These are phyloP conservation scores for Nakazawaea molendinolei DNA, from an alignment of 805 yeast species.

Conservation along the genomic window DNA sequence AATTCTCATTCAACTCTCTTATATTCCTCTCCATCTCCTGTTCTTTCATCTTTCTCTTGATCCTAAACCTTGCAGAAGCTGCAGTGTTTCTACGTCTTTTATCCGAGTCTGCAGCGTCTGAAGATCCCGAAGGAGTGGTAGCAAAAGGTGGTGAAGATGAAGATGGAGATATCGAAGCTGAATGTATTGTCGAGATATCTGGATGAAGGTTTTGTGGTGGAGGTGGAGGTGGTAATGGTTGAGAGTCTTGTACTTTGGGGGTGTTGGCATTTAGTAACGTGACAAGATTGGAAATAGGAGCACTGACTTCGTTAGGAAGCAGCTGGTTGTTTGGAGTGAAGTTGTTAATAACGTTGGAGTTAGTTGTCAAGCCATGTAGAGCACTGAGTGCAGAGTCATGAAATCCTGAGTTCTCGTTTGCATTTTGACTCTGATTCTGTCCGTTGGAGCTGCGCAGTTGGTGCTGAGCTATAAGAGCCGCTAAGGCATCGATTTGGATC, in stretches of 20 bases:
- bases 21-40: conserved; percentile 81
- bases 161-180: conserved; percentile 4
- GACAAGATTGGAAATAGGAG: conserved; percentile 6
- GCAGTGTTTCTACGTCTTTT: conserved; percentile 87
- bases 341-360: conserved; percentile 1
- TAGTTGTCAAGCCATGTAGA: not conserved
- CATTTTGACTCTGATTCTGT: not conserved
- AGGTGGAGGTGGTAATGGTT: not conserved
- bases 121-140: conserved; percentile 9
- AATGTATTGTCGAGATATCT: too few relatives aligned
- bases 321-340: not conserved
- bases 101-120: conserved; percentile 42
- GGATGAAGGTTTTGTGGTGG: not conserved
- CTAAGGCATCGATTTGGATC: conserved; percentile 66
- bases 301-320: not conserved
- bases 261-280: conserved; percentile 4
- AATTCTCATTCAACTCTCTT: conserved; percentile 63
- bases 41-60: conserved; percentile 87
- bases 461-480: conserved; percentile 69
- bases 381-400: conserved; percentile 10
- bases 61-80: conserved; percentile 89
- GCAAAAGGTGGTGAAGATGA: conserved; percentile 11
- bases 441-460: conserved; percentile 27
- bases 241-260: not conserved
- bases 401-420: conserved; percentile 2